Base-by-base conservation (phyloP, 257 asterid species). In the Jasminum sambac region DNA sequence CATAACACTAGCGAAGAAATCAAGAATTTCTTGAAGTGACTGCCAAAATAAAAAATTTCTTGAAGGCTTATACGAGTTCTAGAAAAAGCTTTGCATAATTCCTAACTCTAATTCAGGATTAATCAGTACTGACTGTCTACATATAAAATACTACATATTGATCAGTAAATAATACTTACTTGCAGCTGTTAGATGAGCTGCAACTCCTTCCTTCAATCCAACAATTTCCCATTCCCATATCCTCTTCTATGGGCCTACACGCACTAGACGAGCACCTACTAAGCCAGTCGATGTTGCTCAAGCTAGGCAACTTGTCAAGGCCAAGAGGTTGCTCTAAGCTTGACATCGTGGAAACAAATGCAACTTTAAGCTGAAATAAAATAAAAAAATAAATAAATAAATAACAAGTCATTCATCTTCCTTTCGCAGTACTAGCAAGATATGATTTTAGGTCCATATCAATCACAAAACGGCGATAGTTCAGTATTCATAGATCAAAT, bases 271-370 rank as follows among this genome's bases (percentile, higher is more conserved):
- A 82, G 86, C 85, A 88, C 77, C 93, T 80, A 64, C 68, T 69
- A 52, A 77, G 69, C 71, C 82, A 76, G 73, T 94, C 96, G 40
- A 90, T 85, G 44, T 82, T 85, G 91, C 92, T 90, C 85, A 91
- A 75, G 77, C 84, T 83, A 71, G 96, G 96, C 80, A 94, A 76
- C 75, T 84, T 94, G 84, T 94, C 99, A 59, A 91, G 90, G 73
- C 92, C 83, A 62, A 94, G 87, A 60, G 99, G 96, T 84, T 94
- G 90, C 87, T 94, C 95, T 88, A 94, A 80, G 81, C 99, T 91
- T 67, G 99, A 94, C 99, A 94, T 94, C 64, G 76, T 64, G 65
- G 70, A 71, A 69, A 72, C 24, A 43, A 68, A 62, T 69, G 80
- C 66, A 79, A 69, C 63, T 55, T 55, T 23, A 23, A 59, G 63